Base-by-base conservation (phyloP, 495 filamentous ascomycete genomes). In the Podospora anserina region DNA sequence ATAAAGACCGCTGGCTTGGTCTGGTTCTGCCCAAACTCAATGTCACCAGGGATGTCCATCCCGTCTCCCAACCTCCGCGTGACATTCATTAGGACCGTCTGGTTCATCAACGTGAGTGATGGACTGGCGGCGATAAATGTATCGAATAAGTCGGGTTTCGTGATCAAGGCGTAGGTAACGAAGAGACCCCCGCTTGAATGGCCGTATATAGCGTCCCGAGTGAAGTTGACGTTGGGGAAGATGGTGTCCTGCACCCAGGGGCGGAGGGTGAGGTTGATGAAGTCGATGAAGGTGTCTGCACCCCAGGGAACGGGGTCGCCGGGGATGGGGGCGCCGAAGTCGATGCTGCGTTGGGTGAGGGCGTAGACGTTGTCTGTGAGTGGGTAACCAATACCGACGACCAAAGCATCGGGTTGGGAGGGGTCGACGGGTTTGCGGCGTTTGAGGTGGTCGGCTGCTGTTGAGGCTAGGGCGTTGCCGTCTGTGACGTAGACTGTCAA, bases 331-430 rank as follows among this genome's bases (percentile, higher is more conserved):
- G 53, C 56, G 55, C 66, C 64, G 28, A 71, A 71, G 65, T 74
- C 69, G n/a, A 69, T 63, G 39, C 34, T 59, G 30, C 72, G 59
- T 26, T 66, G 67, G 0, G 61, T 53, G 0, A 70, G n/a, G 20
- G 55, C 67, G 44, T 74, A 68, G 26, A 71, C 65, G 61, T 26
- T 56, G 49, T 74, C 69, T 6, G 69, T 68, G 7, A 74, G 62
- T 13, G 67, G 64, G 65, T 74, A 74, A 16, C 72, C 72, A 58
- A 74, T 71, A 23, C 72, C 67, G 39, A 71, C 67, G 2, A 71
- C 69, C 2, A 74, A 27, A 20, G 58, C 60, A 58, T 71, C 66
- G 15, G 72, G 72, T 44, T 71, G 69, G 26, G 64, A 34, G 3
- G 59, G 23, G 13, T 71, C 66, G 56, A 74, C 69, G 16, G 69